phyloP scores from a whole-genome alignment of 352 stramenopile species.

The Hyaloperonospora arabidopsidis region DNA sequence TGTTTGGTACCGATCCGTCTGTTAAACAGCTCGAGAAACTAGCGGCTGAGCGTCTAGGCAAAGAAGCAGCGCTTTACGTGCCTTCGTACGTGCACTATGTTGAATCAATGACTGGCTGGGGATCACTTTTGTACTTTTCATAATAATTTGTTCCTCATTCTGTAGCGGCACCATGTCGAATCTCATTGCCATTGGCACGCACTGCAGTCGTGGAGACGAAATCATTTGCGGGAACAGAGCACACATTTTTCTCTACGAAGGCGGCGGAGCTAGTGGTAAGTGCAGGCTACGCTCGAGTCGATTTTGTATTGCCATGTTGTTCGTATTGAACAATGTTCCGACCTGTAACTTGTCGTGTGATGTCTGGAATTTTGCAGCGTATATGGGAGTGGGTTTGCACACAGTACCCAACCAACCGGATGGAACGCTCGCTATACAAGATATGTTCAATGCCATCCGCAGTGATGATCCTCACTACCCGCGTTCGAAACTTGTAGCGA shows the following conservation, averaged over 20 bases:
- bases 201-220: conserved; percentile 90
- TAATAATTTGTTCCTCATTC: not conserved
- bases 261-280: conserved; percentile 76
- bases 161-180: conserved; percentile 95
- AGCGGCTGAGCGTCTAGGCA: conserved; percentile 90
- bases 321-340: not conserved
- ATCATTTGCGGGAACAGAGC: conserved; percentile 92
- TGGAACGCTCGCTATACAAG: conserved; percentile 76
- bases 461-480: conserved; percentile 74
- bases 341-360: not conserved
- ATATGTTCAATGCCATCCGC: conserved; percentile 74
- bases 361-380: conserved; percentile 33
- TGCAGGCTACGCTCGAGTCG: no score
- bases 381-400: conserved; percentile 87
- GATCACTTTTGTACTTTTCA: not conserved
- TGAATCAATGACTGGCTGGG: not conserved
- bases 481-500: conserved; percentile 83
- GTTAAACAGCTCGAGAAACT: conserved; percentile 89
- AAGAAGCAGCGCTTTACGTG: conserved; percentile 92
- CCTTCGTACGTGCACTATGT: conserved; percentile 69
- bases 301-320: no score
- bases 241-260: conserved; percentile 97
- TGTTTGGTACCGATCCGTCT: conserved; percentile 87
- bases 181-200: conserved; percentile 89
- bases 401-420: conserved; percentile 80